Base-by-base conservation (phyloP, 768 basidiomycete species). In the Tubosaeta sp. region DNA sequence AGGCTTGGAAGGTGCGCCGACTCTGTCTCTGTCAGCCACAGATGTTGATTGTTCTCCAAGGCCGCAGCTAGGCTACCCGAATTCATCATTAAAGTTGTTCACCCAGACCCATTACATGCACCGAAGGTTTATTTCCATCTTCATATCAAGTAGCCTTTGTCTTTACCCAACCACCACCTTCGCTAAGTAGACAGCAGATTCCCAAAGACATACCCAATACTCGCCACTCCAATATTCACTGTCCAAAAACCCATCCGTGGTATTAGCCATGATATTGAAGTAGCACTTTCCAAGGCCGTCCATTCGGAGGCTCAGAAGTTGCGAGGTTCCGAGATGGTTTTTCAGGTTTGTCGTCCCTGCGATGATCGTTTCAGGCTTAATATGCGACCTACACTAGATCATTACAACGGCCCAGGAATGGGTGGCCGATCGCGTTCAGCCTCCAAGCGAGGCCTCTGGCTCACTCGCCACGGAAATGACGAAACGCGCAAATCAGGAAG, bases 381-480 rank as follows among this genome's bases (percentile, higher is more conserved):
- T 22, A 5, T 11, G 11, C 12, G 12, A 13, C 3, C 21, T 38
- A n/a, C n/a, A 25, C 45, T 54, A 90, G 83, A 82, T 90, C 55
- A 77, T 83, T 41, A 82, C 74, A 6, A 78, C 81, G 39, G 77
- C 78, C 42, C 83, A 88, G 66, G 86, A 88, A 31, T 90, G 87
- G 88, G 71, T 90, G 43, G 68, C 71, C 14, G 69, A 70, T 22
- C 77, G 84, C 52, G 71, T 87, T 41, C 69, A 69, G 19, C 83
- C 82, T 1, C 76, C 78, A 2, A 71, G 73, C 7, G 84, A 88
- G 64, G 76, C 74, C 8, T 71, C 74, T 12, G 86, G 84, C 14
- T 92, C 90, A 0, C 75, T 93, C 4, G 90, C 90, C 11, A 73
- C 80, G 5, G 79, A 91, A 64, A 91, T 92, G 90, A 84, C 74